Conservation (phyloP, 139 green algal species). For the Asterochloris sp. region DNA sequence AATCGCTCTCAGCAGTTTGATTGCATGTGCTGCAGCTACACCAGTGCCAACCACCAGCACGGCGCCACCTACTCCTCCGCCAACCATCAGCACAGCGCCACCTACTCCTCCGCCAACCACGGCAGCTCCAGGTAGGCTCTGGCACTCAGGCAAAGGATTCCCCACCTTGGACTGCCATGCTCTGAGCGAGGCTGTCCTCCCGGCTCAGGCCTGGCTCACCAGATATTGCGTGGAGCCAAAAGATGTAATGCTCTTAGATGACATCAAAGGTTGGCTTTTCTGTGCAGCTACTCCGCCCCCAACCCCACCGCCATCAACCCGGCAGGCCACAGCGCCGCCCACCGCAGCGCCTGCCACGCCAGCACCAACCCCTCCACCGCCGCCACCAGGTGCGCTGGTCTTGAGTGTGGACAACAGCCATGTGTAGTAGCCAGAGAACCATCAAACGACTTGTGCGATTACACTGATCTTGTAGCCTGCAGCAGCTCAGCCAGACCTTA, state of each 20-base stretch:
- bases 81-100: neutral
- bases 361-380: neutral
- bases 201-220: no score
- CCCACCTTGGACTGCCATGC: no score
- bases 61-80: neutral
- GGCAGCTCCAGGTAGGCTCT: neutral
- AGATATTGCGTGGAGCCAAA: no score
- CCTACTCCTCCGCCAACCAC: neutral
- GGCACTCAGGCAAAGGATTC: neutral
- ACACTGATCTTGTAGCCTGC: no score
- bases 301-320: neutral
- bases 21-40: neutral
- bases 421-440: no score
- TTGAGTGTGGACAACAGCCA: no score
- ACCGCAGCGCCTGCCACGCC: neutral
- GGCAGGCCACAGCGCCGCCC: neutral
- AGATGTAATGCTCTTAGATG: no score
- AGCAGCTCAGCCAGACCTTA: no score
- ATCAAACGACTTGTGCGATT: no score
- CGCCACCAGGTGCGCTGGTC: neutral
- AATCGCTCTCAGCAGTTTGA: no score
- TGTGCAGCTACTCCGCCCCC: neutral
- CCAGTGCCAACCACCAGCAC: neutral
- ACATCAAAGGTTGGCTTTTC: no score
- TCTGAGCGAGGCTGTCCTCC: no score